Evolutionary conservation across 441 rosid genomes (phyloP), one percentile per base, ranked within the genome.

Genomic region (Populus trichocarpa): DNA sequence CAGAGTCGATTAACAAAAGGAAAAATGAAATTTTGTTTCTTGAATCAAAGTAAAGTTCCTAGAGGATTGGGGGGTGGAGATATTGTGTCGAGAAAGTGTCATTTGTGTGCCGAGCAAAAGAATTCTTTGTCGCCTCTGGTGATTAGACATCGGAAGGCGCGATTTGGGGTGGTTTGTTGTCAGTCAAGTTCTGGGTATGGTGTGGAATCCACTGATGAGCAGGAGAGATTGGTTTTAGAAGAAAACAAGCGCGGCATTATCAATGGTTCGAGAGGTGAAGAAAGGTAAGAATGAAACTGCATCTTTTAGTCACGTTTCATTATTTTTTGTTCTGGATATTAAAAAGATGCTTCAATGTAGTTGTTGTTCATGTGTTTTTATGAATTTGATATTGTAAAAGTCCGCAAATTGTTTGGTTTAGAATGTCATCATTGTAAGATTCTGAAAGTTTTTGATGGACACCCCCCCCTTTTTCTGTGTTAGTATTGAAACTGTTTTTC

Each of bases 171-270:
- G 61, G 82, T 72, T 75, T 72, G 26, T 69, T 81, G 79, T 86
- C 90, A 87, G 78, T 66, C 67, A 42, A 87, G 85, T 80, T 80
- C 92, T 72, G 92, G 82, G 35, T 84, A 73, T 40, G 87, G 86
- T 67, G 79, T 84, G 33, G 92, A 85, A 42, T 82, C 89, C 42
- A 69, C 81, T 32, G 81, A 84, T 78, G 59, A 79, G 69, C 82
- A 83, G 72, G 85, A 78, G 61, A 82, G 79, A 67, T 50, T 83
- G n/a, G 30, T 63, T 74, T 75, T 70, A 22, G 90, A 78, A 70
- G 88, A 84, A 63, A 88, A 87, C 40, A 88, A 87, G 20, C 82
- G 36, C 79, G 74, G 72, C 74, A 23, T 83, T 50, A 36, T 64
- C 82, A 26, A 28, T 76, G 32, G 66, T 67, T 77, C 81, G 33